Evolutionary conservation across 305 asterid genomes (phyloP), one percentile per base, ranked within the genome.

Genomic region (Fraxinus baroniana): DNA sequence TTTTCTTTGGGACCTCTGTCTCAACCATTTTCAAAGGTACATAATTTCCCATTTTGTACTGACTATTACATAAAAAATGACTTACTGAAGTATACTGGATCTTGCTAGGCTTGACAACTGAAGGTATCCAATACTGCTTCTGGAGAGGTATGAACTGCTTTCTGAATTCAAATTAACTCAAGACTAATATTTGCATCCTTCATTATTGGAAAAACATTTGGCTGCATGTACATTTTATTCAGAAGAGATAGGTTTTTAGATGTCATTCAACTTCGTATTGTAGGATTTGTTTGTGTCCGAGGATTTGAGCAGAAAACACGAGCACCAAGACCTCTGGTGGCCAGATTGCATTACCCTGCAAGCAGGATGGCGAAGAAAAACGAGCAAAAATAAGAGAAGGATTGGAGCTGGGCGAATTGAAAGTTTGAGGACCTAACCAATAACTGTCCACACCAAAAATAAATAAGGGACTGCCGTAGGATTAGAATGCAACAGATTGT

Each of bases 261-360:
- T 64, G 66, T 75, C 75, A 78, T 81, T 80, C 77, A 39, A 78
- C 68, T 60, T 44, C 68, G 66, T 84, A 87, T 70, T 80, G 87
- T 97, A 95, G 99, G 99, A 73, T 92, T 92, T 78, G 95, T 95
- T 83, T 95, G 99, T 57, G 98, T 95, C 8, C 89, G 99, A 88
- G 99, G 98, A 76, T 94, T 95, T 79, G 97, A 94, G 82, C 87
- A 85, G 68, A 84, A 87, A 87, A 79, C 82, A 33, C 86, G 98
- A 88, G 89, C 97, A 66, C 99, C 99, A 0, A 84, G 91, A 71
- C 98, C 99, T 80, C 91, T 95, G 60, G 87, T 79, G 84, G 90
- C 88, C 70, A 91, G 98, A 83, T 84, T 95, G 89, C 99, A 95
- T 81, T 87, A 86, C 74, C 86, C 95, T 35, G 92, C 95, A 81